Conservation (phyloP, 441 rosid genomes). For the Macaranga tanarius region DNA sequence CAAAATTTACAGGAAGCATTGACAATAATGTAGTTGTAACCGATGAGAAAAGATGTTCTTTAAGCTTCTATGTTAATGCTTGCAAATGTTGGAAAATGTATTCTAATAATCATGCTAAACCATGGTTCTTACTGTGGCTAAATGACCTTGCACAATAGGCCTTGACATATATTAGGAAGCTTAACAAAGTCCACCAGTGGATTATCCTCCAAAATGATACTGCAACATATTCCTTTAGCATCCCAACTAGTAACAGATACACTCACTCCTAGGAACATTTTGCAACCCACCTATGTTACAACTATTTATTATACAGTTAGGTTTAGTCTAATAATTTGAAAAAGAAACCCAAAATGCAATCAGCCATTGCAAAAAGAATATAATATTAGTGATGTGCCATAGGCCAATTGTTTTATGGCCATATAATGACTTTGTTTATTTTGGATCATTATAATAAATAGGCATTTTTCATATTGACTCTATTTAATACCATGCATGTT, state of each 20-base stretch:
- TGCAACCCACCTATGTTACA: constrained; percentile 76
- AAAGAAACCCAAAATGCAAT: background rate
- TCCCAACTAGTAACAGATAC: constrained; percentile 91
- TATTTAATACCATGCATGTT: too few species aligned
- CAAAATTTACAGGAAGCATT: background rate
- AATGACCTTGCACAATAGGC: constrained; percentile 36
- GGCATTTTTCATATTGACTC: too few species aligned
- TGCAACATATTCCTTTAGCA: constrained; percentile 82
- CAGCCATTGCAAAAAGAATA: constrained; percentile 6
- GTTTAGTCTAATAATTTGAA: constrained; percentile 6
- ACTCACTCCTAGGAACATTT: constrained; percentile 89
- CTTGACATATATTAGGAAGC: constrained; percentile 91
- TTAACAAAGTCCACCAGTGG: constrained; percentile 89
- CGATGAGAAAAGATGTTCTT: constrained; percentile 15
- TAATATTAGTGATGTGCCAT: too few species aligned
- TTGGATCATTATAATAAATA: too few species aligned
- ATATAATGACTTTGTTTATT: too few species aligned
- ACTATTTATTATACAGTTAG: constrained; percentile 16
- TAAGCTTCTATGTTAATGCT: background rate
- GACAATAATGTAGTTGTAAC: background rate
- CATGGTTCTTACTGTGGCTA: constrained; percentile 1
- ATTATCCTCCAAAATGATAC: constrained; percentile 77
- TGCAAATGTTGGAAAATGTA: background rate
- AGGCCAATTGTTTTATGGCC: too few species aligned
- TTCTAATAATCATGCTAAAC: background rate